phyloP scores from a whole-genome alignment of 192 early-diverging fungal genomes.

The Jimgerdemannia flammicorona region DNA sequence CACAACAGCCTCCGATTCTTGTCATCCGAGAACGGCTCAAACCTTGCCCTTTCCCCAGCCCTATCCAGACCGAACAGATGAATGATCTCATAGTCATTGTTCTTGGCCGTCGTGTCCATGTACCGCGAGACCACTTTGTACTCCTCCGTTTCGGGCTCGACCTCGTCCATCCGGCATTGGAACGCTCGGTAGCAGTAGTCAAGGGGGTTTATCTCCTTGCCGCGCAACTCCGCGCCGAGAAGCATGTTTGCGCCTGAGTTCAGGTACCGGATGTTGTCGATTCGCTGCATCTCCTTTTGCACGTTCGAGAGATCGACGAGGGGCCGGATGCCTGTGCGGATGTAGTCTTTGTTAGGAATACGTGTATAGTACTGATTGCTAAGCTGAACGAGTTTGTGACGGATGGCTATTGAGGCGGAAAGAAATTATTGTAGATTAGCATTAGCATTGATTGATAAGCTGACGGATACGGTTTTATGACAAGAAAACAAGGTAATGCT shows the following conservation, averaged over 20 bases:
- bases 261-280: constrained; percentile 20
- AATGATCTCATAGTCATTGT: constrained; percentile 28
- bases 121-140: constrained; percentile 20
- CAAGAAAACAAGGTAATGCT: not conserved
- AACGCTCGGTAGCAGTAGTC: constrained; percentile 28
- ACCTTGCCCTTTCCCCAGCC: constrained; percentile 53
- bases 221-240: constrained; percentile 25
- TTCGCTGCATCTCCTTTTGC: constrained; percentile 3
- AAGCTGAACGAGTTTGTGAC: constrained; percentile 23
- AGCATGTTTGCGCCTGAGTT: constrained; percentile 26
- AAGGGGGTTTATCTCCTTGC: constrained; percentile 14
- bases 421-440: constrained; percentile 1
- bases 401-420: constrained; percentile 10
- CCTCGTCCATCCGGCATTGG: constrained; percentile 12
- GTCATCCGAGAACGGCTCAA: constrained; percentile 35
- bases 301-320: constrained; percentile 29
- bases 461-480: too few species aligned
- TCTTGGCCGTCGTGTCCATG: constrained; percentile 12
- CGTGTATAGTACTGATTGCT: constrained; percentile 63
- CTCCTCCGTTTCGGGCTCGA: constrained; percentile 4
- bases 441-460: not conserved
- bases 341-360: constrained; percentile 58
- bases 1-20: constrained; percentile 71
- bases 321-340: constrained; percentile 40
- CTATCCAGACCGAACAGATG: constrained; percentile 56